phyloP scores from a whole-genome alignment of 2,329 filamentous ascomycete genomes.

The Dothistroma pini region DNA sequence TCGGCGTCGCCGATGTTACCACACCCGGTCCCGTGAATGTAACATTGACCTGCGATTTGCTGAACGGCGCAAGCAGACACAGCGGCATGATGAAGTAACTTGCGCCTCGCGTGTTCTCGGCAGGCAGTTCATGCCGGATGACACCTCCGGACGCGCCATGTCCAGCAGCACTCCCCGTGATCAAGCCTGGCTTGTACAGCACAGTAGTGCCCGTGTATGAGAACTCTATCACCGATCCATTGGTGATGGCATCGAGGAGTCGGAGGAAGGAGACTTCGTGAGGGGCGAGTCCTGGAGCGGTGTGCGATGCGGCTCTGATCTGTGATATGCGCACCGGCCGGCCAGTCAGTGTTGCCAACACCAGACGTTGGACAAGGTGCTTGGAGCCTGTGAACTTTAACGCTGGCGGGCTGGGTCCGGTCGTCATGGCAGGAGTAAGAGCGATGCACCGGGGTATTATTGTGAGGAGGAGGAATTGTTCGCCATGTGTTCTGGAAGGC shows the following conservation, averaged over 20 bases:
- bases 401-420: conserved; percentile 27
- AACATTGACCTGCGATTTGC: conserved; percentile 86
- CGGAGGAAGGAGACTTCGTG: conserved; percentile 96
- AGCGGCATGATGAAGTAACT: conserved; percentile 90
- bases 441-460: not conserved
- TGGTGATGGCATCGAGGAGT: conserved; percentile 89
- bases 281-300: conserved; percentile 80
- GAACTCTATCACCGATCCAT: conserved; percentile 91
- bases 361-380: conserved; percentile 75
- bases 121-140: conserved; percentile 75
- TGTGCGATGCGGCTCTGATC: conserved; percentile 82
- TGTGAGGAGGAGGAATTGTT: not conserved
- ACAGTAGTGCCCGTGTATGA: conserved; percentile 94
- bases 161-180: conserved; percentile 77
- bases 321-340: conserved; percentile 86
- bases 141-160: conserved; percentile 70
- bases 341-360: conserved; percentile 88
- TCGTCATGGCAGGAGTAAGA: conserved; percentile 24
- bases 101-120: conserved; percentile 72
- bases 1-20: conserved; percentile 80
- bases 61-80: conserved; percentile 87
- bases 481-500: not conserved
- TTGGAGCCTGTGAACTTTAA: conserved; percentile 72
- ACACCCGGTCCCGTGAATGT: conserved; percentile 87
- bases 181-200: conserved; percentile 85